A percentile compares a stretch with the other conserved stretches of the same genome.
Evolutionary conservation across 345 rosid genomes (phyloP).

Genomic region (Sisymbrium irio): DNA sequence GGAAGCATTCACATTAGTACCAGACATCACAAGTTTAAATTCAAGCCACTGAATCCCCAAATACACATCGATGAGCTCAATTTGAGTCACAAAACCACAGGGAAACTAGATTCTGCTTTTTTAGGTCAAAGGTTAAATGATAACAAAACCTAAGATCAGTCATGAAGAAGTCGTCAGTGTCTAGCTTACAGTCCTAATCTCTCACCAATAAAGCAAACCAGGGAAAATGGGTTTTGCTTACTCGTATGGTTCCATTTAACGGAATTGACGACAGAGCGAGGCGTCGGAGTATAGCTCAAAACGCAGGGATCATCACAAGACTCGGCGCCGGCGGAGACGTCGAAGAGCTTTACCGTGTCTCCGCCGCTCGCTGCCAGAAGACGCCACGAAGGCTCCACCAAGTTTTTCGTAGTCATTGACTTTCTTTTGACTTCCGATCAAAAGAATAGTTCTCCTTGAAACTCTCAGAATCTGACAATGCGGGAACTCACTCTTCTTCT

Average conservation of each 20-base stretch:
- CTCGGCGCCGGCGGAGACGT: slow-evolving; percentile 49
- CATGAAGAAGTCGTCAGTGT: background rate
- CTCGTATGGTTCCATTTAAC: slow-evolving; percentile 92
- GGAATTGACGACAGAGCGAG: slow-evolving; percentile 63
- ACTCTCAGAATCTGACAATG: slow-evolving; percentile 5
- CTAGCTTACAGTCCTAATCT: background rate
- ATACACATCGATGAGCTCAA: background rate
- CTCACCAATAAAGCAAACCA: slow-evolving; percentile 3
- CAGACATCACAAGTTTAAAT: background rate
- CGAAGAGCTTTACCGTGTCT: slow-evolving; percentile 82
- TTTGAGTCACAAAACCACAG: background rate
- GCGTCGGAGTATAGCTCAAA: slow-evolving; percentile 69
- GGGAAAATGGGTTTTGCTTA: slow-evolving; percentile 27
- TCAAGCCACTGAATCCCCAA: background rate
- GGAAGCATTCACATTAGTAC: background rate
- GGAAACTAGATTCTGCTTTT: background rate
- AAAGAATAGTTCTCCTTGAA: background rate
- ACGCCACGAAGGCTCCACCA: slow-evolving; percentile 57
- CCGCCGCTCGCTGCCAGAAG: slow-evolving; percentile 75
- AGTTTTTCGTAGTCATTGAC: slow-evolving; percentile 38
- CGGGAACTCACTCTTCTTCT: background rate
- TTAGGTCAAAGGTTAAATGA: background rate
- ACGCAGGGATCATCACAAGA: slow-evolving; percentile 73
- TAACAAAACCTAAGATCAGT: background rate
- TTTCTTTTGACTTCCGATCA: background rate